A percentile compares a stretch with the other conserved stretches of the same genome.
phyloP scores from a whole-genome alignment of 257 asterid species.

The Solanum megistacrolobum region DNA sequence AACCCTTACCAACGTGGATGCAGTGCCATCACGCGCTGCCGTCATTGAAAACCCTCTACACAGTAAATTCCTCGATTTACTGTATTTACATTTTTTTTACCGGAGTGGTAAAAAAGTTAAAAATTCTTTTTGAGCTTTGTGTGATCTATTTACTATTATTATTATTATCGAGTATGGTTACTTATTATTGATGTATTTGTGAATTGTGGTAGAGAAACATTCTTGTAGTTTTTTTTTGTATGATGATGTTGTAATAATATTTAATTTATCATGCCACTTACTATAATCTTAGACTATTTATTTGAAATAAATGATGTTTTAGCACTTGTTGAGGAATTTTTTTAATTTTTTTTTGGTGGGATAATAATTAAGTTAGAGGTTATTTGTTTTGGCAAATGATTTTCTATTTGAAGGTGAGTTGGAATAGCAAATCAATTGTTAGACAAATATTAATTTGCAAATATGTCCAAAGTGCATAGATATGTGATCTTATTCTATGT shows the following conservation, averaged over 20 bases:
- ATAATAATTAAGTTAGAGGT: neutral
- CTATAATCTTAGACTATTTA: neutral
- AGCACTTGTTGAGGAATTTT: neutral
- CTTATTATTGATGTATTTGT: neutral
- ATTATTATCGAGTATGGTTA: neutral
- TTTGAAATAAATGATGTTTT: neutral
- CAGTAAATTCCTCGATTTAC: neutral
- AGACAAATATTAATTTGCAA: neutral
- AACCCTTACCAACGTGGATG: slow-evolving; percentile 34
- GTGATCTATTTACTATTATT: neutral
- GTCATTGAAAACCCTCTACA: slow-evolving; percentile 5
- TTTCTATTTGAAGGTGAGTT: neutral
- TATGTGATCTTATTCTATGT: neutral
- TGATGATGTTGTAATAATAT: neutral
- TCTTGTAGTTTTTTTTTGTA: neutral
- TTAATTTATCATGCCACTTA: neutral
- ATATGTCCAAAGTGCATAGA: neutral
- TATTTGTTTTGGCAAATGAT: neutral
- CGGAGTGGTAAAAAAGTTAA: neutral
- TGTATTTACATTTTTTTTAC: neutral
- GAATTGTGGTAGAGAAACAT: neutral
- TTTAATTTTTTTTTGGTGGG: neutral
- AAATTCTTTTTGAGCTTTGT: neutral
- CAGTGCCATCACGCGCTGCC: slow-evolving; percentile 32
- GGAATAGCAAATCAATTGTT: neutral